A percentile compares a stretch with the other conserved stretches of the same genome.
Conservation (phyloP, 2,329 filamentous ascomycete genomes). For the Ophiostoma fasciatum region DNA sequence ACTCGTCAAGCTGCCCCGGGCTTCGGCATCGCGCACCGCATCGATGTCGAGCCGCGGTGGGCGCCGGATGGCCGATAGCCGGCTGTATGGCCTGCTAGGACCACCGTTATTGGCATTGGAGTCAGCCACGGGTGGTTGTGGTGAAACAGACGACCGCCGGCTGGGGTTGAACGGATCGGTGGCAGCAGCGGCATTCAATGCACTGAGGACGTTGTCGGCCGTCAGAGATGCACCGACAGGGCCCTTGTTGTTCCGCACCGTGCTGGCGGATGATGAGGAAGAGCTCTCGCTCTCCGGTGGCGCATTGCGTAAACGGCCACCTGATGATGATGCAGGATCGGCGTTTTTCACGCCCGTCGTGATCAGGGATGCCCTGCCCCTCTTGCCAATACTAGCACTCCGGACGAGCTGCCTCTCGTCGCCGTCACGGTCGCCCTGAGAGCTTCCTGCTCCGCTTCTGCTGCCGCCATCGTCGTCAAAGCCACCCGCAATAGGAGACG, state of each 20-base stretch:
- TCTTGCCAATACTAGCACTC: slow-evolving; percentile 46
- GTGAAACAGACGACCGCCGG: slow-evolving; percentile 11
- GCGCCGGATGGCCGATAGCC: slow-evolving; percentile 39
- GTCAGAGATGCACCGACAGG: slow-evolving; percentile 19
- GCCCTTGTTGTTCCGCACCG: slow-evolving; percentile 18
- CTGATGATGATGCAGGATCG: too few relatives aligned
- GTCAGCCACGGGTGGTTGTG: slow-evolving; percentile 13
- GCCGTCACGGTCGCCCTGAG: slow-evolving; percentile 34
- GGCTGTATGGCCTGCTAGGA: slow-evolving; percentile 23
- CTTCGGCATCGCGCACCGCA: slow-evolving; percentile 65
- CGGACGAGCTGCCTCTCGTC: slow-evolving; percentile 45
- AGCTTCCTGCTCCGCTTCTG: background rate
- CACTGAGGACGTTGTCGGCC: slow-evolving; percentile 33
- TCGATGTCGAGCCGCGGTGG: slow-evolving; percentile 72
- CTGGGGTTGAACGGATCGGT: slow-evolving; percentile 23
- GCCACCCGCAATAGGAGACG: slow-evolving; percentile 28
- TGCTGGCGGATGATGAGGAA: slow-evolving; percentile 29
- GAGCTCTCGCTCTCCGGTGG: too few relatives aligned
- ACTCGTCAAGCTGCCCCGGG: slow-evolving; percentile 80
- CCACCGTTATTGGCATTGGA: background rate
- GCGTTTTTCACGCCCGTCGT: slow-evolving; percentile 21
- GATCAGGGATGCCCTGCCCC: slow-evolving; percentile 41
- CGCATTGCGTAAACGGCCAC: too few relatives aligned
- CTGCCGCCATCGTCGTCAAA: slow-evolving; percentile 30
- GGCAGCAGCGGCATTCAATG: slow-evolving; percentile 33